phyloP scores from a whole-genome alignment of 1,139 yeast genomes.

The Suhomyces chickasaworum region DNA sequence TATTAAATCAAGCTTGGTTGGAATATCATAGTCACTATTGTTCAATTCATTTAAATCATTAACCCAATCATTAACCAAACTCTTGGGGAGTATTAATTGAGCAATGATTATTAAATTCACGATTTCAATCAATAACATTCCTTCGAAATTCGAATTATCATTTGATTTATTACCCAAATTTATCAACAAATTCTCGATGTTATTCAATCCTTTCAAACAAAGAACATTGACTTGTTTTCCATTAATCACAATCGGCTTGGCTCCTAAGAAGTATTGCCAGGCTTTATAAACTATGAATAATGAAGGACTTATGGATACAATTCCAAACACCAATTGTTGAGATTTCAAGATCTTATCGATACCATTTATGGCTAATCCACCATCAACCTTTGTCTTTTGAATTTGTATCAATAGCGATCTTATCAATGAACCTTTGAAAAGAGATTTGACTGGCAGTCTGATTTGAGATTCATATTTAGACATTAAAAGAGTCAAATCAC shows the following conservation, averaged over 20 bases:
- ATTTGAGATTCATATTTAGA: conserved; percentile 77
- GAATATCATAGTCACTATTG: conserved; percentile 28
- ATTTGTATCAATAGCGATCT: conserved; percentile 82
- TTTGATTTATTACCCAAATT: conserved; percentile 20
- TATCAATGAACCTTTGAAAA: conserved; percentile 67
- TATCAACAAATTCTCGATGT: conserved; percentile 55
- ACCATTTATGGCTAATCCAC: conserved; percentile 85
- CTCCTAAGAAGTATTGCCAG: conserved; percentile 28
- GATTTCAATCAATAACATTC: conserved; percentile 59
- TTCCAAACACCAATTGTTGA: conserved; percentile 90
- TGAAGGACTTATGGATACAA: conserved; percentile 87
- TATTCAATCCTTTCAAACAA: conserved; percentile 57
- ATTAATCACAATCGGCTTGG: conserved; percentile 43
- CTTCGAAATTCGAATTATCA: conserved; percentile 32
- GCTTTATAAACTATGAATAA: conserved; percentile 56
- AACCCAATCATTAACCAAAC: conserved; percentile 51
- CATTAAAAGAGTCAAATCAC: conserved; percentile 80
- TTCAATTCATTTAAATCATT: conserved; percentile 58
- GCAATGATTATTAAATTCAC: conserved; percentile 56
- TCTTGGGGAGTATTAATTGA: conserved; percentile 47
- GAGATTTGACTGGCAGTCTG: conserved; percentile 64
- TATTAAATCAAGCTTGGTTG: conserved; percentile 45
- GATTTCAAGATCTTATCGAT: conserved; percentile 86
- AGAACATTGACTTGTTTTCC: conserved; percentile 43
- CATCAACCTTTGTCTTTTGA: conserved; percentile 95